These are phyloP conservation scores for Colletotrichum coccodes DNA, from an alignment of 2,329 filamentous ascomycete genomes.

Conservation along the genomic window DNA sequence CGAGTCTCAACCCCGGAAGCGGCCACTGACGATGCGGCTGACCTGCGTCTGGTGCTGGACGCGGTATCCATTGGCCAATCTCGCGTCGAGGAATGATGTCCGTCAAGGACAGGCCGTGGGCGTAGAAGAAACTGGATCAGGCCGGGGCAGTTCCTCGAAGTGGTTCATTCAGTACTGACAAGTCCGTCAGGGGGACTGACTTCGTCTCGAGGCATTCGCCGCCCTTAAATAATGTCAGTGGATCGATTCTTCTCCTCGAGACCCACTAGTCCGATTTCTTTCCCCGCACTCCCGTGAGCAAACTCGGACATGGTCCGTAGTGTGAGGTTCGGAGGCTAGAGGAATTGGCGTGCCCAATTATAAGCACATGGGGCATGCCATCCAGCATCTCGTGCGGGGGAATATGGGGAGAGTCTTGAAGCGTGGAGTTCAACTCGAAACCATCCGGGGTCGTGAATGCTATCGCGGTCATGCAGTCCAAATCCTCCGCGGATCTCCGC, in stretches of 20 bases:
- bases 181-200: neutral
- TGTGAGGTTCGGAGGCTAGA: neutral
- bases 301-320: neutral
- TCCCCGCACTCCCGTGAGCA: neutral
- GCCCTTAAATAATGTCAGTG: constrained; percentile 6
- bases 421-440: too few relatives aligned
- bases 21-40: constrained; percentile 9
- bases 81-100: neutral
- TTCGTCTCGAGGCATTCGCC: constrained; percentile 21
- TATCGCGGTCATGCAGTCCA: too few relatives aligned
- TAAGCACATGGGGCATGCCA: too few relatives aligned
- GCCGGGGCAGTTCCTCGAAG: neutral
- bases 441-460: too few relatives aligned
- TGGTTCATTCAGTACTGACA: neutral
- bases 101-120: neutral
- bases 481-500: too few relatives aligned
- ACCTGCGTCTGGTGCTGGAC: neutral
- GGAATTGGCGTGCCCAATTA: neutral
- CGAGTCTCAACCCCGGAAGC: neutral
- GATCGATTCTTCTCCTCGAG: neutral
- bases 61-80: constrained; percentile 9
- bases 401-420: neutral
- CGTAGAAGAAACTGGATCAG: neutral
- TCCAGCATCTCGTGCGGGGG: neutral
- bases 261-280: neutral